These are phyloP conservation scores for Geotrichum candidum DNA, from an alignment of 1,139 yeast species.

Conservation along the genomic window DNA sequence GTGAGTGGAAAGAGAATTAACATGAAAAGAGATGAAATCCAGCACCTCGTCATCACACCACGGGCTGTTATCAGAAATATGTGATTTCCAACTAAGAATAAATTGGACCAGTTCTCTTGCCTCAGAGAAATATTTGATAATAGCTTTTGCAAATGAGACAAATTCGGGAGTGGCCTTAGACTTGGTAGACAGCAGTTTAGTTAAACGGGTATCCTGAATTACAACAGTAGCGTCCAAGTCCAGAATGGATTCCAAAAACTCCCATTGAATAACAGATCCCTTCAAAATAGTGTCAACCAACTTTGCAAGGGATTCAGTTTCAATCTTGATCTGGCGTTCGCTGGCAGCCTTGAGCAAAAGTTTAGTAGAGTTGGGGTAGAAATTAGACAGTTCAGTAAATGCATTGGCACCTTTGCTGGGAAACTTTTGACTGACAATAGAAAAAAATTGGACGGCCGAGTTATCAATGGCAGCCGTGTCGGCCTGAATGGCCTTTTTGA, in stretches of 20 bases:
- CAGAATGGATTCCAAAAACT: conserved; percentile 12
- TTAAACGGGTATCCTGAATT: conserved; percentile 8
- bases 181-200: conserved; percentile 9
- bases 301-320: conserved; percentile 1
- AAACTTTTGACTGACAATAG: conserved; percentile 2
- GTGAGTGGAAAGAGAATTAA: conserved; percentile 20
- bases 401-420: conserved; percentile 11
- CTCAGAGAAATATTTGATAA: conserved; percentile 17
- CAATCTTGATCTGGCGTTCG: conserved; percentile 6
- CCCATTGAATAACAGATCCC: conserved; percentile 15
- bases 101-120: conserved; percentile 18
- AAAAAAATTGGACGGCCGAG: conserved; percentile 6
- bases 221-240: conserved; percentile 15
- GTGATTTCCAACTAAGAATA: conserved; percentile 15
- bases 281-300: conserved; percentile 5
- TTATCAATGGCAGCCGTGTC: neutral
- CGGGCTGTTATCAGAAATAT: conserved; percentile 11
- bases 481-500: neutral
- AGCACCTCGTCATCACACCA: conserved; percentile 21
- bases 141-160: conserved; percentile 11
- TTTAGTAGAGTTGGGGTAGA: conserved; percentile 6
- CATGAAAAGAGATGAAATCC: conserved; percentile 17
- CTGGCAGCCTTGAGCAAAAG: conserved; percentile 9
- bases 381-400: conserved; percentile 6
- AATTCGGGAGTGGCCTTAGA: conserved; percentile 2